Percentiles rank a stretch among this genome's conserved stretches.
Conservation (phyloP, 768 basidiomycete species). For the Lanmaoa pseudosensibilis region DNA sequence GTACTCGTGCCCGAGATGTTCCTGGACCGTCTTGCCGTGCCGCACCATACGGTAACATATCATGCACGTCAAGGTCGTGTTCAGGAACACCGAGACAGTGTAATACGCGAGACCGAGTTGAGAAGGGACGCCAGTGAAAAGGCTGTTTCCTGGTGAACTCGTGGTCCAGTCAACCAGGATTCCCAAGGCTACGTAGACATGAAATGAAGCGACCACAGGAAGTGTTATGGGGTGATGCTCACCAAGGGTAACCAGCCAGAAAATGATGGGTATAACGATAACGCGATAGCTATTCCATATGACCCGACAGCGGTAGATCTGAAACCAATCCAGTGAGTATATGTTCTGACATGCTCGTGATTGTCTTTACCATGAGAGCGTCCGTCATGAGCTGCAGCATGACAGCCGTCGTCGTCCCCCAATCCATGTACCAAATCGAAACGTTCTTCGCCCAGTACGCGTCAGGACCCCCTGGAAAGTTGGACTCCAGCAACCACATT, state of each 20-base stretch:
- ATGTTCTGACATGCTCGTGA: not conserved
- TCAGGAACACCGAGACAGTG: conserved; percentile 14
- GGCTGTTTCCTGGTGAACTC: conserved; percentile 17
- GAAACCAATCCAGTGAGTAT: conserved; percentile 12
- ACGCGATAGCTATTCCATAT: conserved; percentile 29
- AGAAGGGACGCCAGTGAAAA: conserved; percentile 12
- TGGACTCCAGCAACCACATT: conserved; percentile 37
- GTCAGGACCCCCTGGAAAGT: conserved; percentile 36
- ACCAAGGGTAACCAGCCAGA: conserved; percentile 28
- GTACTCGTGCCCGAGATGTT: conserved; percentile 16
- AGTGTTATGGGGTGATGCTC: not conserved
- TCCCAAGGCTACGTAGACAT: conserved; percentile 16
- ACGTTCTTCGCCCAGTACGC: conserved; percentile 30
- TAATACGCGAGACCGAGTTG: conserved; percentile 21
- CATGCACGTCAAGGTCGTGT: conserved; percentile 18
- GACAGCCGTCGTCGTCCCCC: conserved; percentile 27
- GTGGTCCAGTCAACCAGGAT: conserved; percentile 6
- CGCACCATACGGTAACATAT: conserved; percentile 22
- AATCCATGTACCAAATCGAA: conserved; percentile 29
- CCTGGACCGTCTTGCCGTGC: conserved; percentile 4
- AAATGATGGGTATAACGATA: conserved; percentile 15
- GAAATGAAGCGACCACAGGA: not conserved
- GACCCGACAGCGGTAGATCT: conserved; percentile 43
- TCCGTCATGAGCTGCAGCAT: conserved; percentile 38
- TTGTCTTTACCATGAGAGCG: conserved; percentile 24